A percentile compares a stretch with the other conserved stretches of the same genome.
Evolutionary conservation across 768 basidiomycete genomes (phyloP).

Genomic region (Gymnopilus dilepis): DNA sequence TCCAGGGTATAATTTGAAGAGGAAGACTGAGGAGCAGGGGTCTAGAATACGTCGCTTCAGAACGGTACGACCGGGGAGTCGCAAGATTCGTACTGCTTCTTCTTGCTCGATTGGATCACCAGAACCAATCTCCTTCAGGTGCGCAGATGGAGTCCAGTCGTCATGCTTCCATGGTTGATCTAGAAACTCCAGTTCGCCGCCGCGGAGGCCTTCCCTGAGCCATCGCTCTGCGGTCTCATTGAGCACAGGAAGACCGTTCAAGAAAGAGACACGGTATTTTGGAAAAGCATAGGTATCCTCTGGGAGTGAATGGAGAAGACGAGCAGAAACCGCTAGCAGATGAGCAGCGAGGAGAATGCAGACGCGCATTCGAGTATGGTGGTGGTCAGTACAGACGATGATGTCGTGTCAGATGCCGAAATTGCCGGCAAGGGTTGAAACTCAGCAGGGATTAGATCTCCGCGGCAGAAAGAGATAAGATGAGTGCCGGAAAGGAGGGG

Average conservation of each 20-base stretch:
- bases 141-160: slow-evolving; percentile 41
- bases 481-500: slow-evolving; percentile 7
- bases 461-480: slow-evolving; percentile 21
- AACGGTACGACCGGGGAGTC: slow-evolving; percentile 3
- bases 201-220: slow-evolving; percentile 72
- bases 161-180: slow-evolving; percentile 62
- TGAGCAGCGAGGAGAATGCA: slow-evolving; percentile 31
- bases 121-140: slow-evolving; percentile 65
- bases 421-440: slow-evolving; percentile 26
- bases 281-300: slow-evolving; percentile 84
- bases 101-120: slow-evolving; percentile 42
- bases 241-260: slow-evolving; percentile 76
- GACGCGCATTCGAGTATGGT: slow-evolving; percentile 25
- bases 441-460: slow-evolving; percentile 27
- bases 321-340: slow-evolving; percentile 38
- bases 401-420: slow-evolving; percentile 31
- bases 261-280: slow-evolving; percentile 79
- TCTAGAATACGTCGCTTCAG: slow-evolving; percentile 14
- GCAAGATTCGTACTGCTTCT: slow-evolving; percentile 21
- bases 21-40: not conserved
- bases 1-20: slow-evolving; percentile 59
- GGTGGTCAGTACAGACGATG: slow-evolving; percentile 12
- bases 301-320: slow-evolving; percentile 72
- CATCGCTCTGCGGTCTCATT: slow-evolving; percentile 78
- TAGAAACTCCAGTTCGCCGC: slow-evolving; percentile 80